These are phyloP conservation scores for Nemania abortiva DNA, from an alignment of 2,329 filamentous ascomycete species.

Conservation along the genomic window DNA sequence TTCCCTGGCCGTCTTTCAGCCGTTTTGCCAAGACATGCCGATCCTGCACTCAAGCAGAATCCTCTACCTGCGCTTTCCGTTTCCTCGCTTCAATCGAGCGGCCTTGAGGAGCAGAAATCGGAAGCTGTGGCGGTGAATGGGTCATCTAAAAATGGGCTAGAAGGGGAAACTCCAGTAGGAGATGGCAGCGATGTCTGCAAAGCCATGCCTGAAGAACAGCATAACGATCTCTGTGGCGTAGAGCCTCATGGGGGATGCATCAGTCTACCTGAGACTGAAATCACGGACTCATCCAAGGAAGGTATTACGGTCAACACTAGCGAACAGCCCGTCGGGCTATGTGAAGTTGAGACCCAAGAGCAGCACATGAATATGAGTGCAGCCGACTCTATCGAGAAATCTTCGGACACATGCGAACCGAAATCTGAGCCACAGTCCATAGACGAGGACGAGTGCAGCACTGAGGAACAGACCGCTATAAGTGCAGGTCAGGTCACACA, in stretches of 20 bases:
- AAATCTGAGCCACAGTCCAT: constrained; percentile 17
- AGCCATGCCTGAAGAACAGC: background rate
- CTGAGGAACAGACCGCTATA: constrained; percentile 23
- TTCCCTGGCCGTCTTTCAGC: constrained; percentile 62
- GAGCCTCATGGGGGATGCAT: background rate
- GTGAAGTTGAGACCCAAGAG: background rate
- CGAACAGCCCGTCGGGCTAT: background rate
- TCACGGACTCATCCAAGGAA: background rate
- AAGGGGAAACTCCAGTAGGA: background rate
- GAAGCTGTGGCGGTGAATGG: background rate
- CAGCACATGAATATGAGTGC: background rate
- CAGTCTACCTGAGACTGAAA: background rate
- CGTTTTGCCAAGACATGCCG: constrained; percentile 58
- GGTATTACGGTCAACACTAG: background rate
- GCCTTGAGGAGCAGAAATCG: constrained; percentile 11
- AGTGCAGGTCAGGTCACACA: constrained; percentile 45
- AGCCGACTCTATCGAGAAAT: background rate
- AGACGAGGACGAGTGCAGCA: constrained; percentile 44
- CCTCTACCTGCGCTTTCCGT: constrained; percentile 39
- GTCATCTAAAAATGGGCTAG: background rate
- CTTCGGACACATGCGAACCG: background rate
- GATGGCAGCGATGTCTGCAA: background rate
- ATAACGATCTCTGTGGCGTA: background rate
- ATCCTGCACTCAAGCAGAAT: constrained; percentile 55
- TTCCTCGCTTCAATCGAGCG: background rate